These are phyloP conservation scores for Clarkia xantiana DNA, from an alignment of 345 rosid genomes.

Conservation along the genomic window DNA sequence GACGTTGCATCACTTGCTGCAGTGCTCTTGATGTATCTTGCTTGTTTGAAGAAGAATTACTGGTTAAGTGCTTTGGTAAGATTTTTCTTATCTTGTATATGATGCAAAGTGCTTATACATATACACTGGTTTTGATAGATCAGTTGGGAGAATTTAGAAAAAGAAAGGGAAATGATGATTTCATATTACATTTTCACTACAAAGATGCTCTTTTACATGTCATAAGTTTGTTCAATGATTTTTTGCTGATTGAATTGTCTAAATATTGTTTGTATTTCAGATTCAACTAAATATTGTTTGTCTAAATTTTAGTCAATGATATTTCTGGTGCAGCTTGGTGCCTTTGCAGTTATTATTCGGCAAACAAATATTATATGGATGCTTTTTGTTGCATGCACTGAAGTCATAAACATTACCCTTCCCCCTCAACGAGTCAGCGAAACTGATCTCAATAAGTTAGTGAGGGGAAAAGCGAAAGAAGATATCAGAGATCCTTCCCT, in stretches of 20 bases:
- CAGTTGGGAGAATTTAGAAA: no score
- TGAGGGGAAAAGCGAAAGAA: constrained; percentile 9
- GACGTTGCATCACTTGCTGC: constrained; percentile 80
- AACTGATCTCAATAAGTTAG: constrained; percentile 10
- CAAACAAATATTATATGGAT: constrained; percentile 89
- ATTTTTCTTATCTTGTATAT: constrained; percentile 9
- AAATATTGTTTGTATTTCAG: no score
- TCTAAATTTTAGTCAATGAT: background rate
- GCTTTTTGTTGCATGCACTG: constrained; percentile 75
- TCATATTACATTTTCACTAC: no score
- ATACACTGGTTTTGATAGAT: no score
- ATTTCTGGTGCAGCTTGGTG: constrained; percentile 52
- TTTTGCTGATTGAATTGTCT: no score
- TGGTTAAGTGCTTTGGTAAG: constrained; percentile 66
- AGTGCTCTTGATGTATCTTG: constrained; percentile 80
- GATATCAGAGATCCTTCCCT: constrained; percentile 12
- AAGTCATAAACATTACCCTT: constrained; percentile 46
- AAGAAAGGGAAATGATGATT: no score
- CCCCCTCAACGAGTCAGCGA: constrained; percentile 14
- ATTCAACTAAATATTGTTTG: background rate
- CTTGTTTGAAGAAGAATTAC: constrained; percentile 63
- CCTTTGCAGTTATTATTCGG: constrained; percentile 44
- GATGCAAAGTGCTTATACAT: background rate
- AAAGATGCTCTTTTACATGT: no score
- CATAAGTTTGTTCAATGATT: no score